These are phyloP conservation scores for Periconia sp. DNA, from an alignment of 2,329 filamentous ascomycete species.

Conservation along the genomic window DNA sequence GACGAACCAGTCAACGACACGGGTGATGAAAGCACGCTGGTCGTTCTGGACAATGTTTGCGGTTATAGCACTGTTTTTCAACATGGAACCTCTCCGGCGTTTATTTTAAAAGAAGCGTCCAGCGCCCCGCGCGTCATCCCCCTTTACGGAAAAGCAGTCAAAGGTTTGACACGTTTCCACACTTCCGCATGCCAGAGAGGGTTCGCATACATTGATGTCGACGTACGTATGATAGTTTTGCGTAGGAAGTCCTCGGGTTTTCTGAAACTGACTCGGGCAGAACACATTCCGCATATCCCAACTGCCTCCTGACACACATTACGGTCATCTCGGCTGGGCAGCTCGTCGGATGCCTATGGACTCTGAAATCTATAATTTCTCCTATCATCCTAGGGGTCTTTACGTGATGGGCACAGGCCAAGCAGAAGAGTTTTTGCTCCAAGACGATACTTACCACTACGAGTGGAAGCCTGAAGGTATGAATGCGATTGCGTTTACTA, in stretches of 20 bases:
- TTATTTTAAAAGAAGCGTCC: slow-evolving; percentile 80
- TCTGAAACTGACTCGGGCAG: slow-evolving; percentile 35
- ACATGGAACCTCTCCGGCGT: slow-evolving; percentile 75
- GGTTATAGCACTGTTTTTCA: slow-evolving; percentile 84
- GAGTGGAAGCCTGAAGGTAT: slow-evolving; percentile 72
- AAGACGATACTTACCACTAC: slow-evolving; percentile 79
- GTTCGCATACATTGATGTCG: slow-evolving; percentile 77
- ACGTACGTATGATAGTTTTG: slow-evolving; percentile 36
- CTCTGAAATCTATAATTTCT: slow-evolving; percentile 70
- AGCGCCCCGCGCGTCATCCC: slow-evolving; percentile 74
- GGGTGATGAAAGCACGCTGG: slow-evolving; percentile 52
- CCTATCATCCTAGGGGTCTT: slow-evolving; percentile 75
- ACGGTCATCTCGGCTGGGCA: slow-evolving; percentile 75
- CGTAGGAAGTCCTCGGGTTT: neutral
- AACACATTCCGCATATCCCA: slow-evolving; percentile 74
- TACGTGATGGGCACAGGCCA: slow-evolving; percentile 76
- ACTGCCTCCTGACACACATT: slow-evolving; percentile 67
- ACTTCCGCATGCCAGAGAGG: slow-evolving; percentile 76
- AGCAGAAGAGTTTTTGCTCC: slow-evolving; percentile 74
- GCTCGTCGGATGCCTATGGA: slow-evolving; percentile 71
- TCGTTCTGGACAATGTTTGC: slow-evolving; percentile 64
- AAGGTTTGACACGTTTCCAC: slow-evolving; percentile 74
- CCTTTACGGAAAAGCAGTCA: slow-evolving; percentile 68
- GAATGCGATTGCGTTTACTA: slow-evolving; percentile 37
- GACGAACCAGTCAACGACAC: slow-evolving; percentile 53